These are phyloP conservation scores for Clitopilus passeckerianus DNA, from an alignment of 768 basidiomycete genomes.

Conservation along the genomic window DNA sequence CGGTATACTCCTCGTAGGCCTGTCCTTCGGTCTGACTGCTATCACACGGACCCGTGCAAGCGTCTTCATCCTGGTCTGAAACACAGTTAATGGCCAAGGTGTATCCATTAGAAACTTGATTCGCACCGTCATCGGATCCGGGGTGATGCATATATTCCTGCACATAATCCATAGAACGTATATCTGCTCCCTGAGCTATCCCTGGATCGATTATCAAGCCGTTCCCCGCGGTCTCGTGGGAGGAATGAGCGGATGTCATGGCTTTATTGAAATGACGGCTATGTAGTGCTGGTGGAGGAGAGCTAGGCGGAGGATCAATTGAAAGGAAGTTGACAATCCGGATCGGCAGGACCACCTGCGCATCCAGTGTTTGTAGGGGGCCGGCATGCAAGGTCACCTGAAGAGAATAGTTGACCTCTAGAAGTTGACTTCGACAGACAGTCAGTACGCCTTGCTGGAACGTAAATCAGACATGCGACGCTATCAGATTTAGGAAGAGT, in stretches of 20 bases:
- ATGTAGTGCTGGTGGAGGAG: conserved; percentile 11
- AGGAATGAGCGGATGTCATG: too few species aligned
- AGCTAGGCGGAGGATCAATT: conserved; percentile 69
- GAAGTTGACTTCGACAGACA: conserved; percentile 57
- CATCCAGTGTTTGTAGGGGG: conserved; percentile 47
- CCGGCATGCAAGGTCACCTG: conserved; percentile 61
- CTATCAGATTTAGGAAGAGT: conserved; percentile 1
- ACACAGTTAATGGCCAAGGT: neutral
- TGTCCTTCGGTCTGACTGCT: conserved; percentile 13
- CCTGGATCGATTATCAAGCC: too few species aligned
- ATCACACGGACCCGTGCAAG: neutral
- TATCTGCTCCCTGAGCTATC: too few species aligned
- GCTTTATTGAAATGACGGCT: neutral
- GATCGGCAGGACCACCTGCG: conserved; percentile 70
- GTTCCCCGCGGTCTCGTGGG: too few species aligned
- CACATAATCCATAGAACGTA: neutral
- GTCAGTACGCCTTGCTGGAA: conserved; percentile 65
- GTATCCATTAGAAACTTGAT: neutral
- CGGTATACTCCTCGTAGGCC: conserved; percentile 20
- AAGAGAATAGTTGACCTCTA: conserved; percentile 76
- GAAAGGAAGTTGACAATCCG: conserved; percentile 81
- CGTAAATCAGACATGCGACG: neutral
- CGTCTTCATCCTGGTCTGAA: neutral
- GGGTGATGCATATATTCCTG: neutral
- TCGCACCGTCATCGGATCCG: neutral